phyloP scores from a whole-genome alignment of 768 basidiomycete species.

The Rhizopogon vesiculosus region DNA sequence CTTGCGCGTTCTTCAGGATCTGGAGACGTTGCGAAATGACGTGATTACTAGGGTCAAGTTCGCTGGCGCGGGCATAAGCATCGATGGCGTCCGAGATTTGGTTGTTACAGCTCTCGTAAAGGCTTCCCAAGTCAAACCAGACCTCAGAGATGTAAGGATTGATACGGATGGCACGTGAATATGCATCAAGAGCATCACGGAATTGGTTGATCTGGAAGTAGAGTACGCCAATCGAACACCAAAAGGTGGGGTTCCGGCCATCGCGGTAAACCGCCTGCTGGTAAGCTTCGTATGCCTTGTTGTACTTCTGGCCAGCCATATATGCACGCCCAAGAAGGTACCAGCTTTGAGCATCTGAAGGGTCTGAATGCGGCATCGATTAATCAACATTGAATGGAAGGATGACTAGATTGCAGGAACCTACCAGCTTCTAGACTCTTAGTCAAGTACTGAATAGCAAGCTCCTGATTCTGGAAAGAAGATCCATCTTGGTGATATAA shows the following conservation, averaged over 20 bases:
- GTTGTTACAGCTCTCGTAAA: constrained; percentile 99
- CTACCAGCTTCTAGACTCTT: constrained; percentile 92
- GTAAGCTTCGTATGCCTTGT: constrained; percentile 99
- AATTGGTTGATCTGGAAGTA: constrained; percentile 99
- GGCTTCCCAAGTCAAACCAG: constrained; percentile 89
- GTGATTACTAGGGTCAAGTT: constrained; percentile 84
- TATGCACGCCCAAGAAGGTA: constrained; percentile 97
- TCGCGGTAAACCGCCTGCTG: constrained; percentile 99
- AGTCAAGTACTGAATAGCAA: constrained; percentile 89
- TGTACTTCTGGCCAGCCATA: constrained; percentile 98
- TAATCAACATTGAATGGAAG: background rate
- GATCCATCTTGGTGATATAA: constrained; percentile 95
- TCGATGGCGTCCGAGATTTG: constrained; percentile 99
- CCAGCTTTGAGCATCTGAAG: constrained; percentile 96
- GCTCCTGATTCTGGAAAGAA: constrained; percentile 92
- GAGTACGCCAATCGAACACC: constrained; percentile 98
- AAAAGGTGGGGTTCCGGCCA: constrained; percentile 97
- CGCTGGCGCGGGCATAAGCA: constrained; percentile 91
- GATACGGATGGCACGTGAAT: constrained; percentile 97
- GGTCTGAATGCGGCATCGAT: constrained; percentile 47
- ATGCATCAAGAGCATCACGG: constrained; percentile 97
- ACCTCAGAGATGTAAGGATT: constrained; percentile 90
- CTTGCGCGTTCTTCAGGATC: constrained; percentile 75
- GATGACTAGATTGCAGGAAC: constrained; percentile 17
- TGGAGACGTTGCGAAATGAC: constrained; percentile 79